Evolutionary conservation across 176 grass and related monocot species (phyloP), one percentile per base, ranked within the genome.

Genomic region (Oryza glaberrima): DNA sequence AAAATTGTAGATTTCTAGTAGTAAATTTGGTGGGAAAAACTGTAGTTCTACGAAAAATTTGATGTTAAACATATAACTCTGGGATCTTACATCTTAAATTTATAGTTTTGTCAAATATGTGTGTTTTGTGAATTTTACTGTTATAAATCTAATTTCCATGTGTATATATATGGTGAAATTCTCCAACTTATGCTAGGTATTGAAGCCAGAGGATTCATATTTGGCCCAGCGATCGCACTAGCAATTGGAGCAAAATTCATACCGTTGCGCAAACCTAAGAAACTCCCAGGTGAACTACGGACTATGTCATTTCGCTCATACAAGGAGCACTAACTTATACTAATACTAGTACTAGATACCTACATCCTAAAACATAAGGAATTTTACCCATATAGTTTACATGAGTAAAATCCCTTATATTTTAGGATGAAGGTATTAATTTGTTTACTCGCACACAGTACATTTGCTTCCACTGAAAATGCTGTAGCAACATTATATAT

Each of bases 141-240:
- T 68, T 3, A 10, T 3, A 10, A 69, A 36, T 47, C 20, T 41
- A 22, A 60, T 5, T 67, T 69, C n/a, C 7, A 32, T 32, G 2
- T 36, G 20, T 64, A 9, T 47, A 30, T 11, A 32, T 15, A 14
- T 73, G 41, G 6, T 43, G 26, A 22, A 22, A 67, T 26, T 77
- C 16, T 86, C 38, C 66, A 51, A 58, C 2, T 52, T 72, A 19
- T 73, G 6, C 32, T 54, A 98, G 96, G 96, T 17, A 93, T 98
- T 87, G 96, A 98, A 88, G 93, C 96, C 5, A 95, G 96, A 86
- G 96, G 96, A 26, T 98, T 98, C 74, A 92, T 98, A 60, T 94
- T 98, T 83, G 96, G 96, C 41, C 85, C 96, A 7, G 78, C 93
- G 63, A 93, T 98, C 69, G 96, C 96, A 7, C 22, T 98, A 65